phyloP scores from a whole-genome alignment of 495 filamentous ascomycete species.

The Daldinia decipiens region DNA sequence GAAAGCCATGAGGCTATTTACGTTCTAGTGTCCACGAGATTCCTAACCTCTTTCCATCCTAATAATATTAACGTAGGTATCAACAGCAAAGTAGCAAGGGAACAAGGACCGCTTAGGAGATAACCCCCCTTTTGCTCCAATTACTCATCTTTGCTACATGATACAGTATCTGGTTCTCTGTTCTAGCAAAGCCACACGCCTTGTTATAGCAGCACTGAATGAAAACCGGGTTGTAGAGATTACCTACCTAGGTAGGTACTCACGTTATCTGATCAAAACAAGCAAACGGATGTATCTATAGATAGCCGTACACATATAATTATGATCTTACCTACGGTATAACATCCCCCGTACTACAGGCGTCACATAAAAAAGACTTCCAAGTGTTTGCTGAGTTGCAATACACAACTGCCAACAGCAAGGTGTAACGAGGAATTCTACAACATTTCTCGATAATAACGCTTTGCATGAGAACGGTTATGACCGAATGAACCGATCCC shows the following conservation, averaged over 20 bases:
- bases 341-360: too few species aligned
- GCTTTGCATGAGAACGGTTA: too few species aligned
- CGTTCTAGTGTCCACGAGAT: neutral
- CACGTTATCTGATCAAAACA: neutral
- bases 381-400: too few species aligned
- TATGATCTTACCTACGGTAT: too few species aligned
- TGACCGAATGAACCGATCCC: too few species aligned
- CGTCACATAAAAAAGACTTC: too few species aligned
- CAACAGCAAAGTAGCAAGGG: neutral
- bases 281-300: too few species aligned
- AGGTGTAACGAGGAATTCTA: too few species aligned
- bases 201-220: neutral
- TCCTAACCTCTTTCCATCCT: neutral
- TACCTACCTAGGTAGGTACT: neutral
- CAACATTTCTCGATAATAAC: too few species aligned
- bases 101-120: neutral
- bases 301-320: too few species aligned
- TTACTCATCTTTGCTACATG: neutral
- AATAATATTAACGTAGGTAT: too few species aligned
- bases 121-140: neutral
- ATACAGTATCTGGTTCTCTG: neutral
- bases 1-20: neutral
- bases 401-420: too few species aligned
- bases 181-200: neutral
- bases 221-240: neutral